A percentile compares a stretch with the other conserved stretches of the same genome.
Evolutionary conservation across 2,329 filamentous ascomycete species (phyloP).

Genomic region (Fusarium musae): DNA sequence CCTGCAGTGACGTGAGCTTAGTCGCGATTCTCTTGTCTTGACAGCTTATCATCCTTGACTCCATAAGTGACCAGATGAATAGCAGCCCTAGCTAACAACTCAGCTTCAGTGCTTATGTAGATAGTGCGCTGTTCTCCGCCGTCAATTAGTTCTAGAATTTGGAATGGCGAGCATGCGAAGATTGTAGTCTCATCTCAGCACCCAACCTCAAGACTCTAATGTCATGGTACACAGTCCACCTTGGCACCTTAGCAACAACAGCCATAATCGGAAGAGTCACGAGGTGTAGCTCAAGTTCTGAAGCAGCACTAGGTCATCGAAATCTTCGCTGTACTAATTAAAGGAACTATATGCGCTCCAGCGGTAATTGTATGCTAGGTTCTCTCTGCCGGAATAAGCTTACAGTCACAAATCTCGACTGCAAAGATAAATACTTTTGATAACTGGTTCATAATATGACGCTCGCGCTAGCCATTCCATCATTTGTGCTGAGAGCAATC

Average conservation of each 20-base stretch:
- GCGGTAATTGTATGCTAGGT: not conserved
- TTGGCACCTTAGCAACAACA: not conserved
- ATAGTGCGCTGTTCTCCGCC: no score
- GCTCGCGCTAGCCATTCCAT: not conserved
- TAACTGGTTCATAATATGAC: not conserved
- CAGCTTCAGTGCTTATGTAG: not conserved
- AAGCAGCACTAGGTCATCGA: no score
- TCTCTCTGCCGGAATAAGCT: no score
- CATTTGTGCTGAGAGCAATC: not conserved
- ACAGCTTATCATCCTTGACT: not conserved
- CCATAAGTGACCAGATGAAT: not conserved
- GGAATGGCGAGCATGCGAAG: accelerated
- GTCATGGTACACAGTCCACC: not conserved
- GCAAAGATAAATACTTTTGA: no score
- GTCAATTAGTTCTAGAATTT: not conserved
- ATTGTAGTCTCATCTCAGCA: not conserved
- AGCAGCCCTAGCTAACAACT: accelerated
- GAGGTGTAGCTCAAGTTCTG: not conserved
- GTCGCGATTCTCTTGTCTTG: not conserved
- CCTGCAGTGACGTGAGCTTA: not conserved
- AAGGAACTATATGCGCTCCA: not conserved
- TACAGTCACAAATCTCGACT: no score
- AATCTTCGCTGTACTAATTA: accelerated
- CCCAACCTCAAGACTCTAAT: not conserved
- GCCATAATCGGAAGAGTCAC: not conserved